These are phyloP conservation scores for Daldinia sp. DNA, from an alignment of 2,329 filamentous ascomycete genomes.

Conservation along the genomic window DNA sequence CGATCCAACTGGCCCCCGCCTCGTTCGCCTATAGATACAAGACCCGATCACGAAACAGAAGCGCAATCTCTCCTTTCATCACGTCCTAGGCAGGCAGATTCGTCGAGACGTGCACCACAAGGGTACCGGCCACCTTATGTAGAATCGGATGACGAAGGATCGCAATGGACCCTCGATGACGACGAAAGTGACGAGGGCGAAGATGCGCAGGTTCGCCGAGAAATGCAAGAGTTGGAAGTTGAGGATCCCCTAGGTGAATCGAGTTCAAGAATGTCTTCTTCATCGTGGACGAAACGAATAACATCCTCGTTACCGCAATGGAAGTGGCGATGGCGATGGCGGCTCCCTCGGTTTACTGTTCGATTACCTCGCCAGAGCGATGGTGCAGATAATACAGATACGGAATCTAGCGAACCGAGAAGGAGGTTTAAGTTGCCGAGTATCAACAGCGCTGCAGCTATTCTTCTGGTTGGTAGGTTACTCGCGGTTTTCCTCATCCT, in stretches of 20 bases:
- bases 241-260: conserved; percentile 66
- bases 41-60: conserved; percentile 75
- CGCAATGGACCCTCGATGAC: conserved; percentile 55
- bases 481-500: conserved; percentile 79
- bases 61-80: conserved; percentile 76
- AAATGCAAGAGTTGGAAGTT: conserved; percentile 90
- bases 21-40: conserved; percentile 65
- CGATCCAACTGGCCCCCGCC: conserved; percentile 66
- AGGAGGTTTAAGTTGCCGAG: conserved; percentile 47
- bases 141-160: conserved; percentile 61
- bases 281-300: conserved; percentile 64
- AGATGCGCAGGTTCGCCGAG: conserved; percentile 72
- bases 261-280: conserved; percentile 49
- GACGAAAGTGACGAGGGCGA: conserved; percentile 57
- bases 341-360: conserved; percentile 59
- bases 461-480: conserved; percentile 75
- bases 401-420: conserved; percentile 37
- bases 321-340: conserved; percentile 64
- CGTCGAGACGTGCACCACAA: conserved; percentile 53
- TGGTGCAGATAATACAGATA: conserved; percentile 22
- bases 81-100: conserved; percentile 52
- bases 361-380: conserved; percentile 54
- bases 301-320: conserved; percentile 61
- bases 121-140: conserved; percentile 85
- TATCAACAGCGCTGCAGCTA: conserved; percentile 53